Percentiles rank a stretch among this genome's conserved stretches.
phyloP scores from a whole-genome alignment of 768 basidiomycete species.

The Leccinum sublutescens region DNA sequence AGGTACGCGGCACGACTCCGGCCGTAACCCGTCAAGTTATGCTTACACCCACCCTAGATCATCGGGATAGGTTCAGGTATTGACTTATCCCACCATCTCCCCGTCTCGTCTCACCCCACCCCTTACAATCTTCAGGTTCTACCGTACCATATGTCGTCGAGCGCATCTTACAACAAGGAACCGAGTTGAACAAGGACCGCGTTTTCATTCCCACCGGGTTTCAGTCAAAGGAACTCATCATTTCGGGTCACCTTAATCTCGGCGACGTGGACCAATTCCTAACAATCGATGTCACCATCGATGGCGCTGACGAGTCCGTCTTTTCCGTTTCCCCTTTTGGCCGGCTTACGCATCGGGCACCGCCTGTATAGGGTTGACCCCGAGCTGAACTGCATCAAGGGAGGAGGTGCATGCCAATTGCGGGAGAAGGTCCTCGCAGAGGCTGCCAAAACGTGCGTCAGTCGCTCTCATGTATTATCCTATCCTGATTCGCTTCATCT shows the following conservation, averaged over 20 bases:
- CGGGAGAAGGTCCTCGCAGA: conserved; percentile 98
- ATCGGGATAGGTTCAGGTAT: conserved; percentile 87
- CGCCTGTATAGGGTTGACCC: conserved; percentile 66
- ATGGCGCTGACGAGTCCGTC: conserved; percentile 93
- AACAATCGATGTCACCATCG: conserved; percentile 92
- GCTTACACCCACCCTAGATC: conserved; percentile 43
- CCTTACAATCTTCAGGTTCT: conserved; percentile 51
- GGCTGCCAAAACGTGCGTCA: conserved; percentile 73
- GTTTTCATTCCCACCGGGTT: conserved; percentile 95
- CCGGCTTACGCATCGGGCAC: not conserved
- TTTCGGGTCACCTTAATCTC: conserved; percentile 68
- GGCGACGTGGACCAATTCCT: conserved; percentile 92
- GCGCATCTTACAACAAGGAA: conserved; percentile 83
- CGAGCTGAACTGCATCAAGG: conserved; percentile 91
- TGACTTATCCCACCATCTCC: not conserved
- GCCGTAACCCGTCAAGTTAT: not conserved
- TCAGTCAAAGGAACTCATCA: conserved; percentile 94
- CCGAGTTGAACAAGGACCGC: conserved; percentile 69
- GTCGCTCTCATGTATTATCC: not conserved
- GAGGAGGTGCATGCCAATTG: conserved; percentile 94
- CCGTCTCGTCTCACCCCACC: conserved; percentile 1
- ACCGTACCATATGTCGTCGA: conserved; percentile 98
- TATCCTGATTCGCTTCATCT: conserved; percentile 42
- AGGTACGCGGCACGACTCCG: conserved; percentile 46
- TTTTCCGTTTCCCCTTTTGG: not conserved